Conservation (phyloP, 192 early-diverging fungal genomes). For the Spizellomyces punctatus region DNA sequence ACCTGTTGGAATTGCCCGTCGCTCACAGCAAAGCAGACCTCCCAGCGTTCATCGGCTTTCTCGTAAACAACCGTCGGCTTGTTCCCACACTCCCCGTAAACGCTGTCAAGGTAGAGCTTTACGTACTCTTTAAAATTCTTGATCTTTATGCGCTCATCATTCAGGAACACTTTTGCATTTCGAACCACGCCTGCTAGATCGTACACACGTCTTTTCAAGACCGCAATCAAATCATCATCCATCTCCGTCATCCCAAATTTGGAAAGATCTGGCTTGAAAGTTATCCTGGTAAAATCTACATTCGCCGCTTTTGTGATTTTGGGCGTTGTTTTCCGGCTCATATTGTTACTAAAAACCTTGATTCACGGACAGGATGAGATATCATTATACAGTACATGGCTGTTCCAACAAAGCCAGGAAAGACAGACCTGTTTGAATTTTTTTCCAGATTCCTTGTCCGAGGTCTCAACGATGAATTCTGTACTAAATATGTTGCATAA, state of each 20-base stretch:
- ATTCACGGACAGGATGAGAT: background rate
- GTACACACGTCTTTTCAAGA: slow-evolving; percentile 91
- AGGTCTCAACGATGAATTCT: slow-evolving; percentile 92
- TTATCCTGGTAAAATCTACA: slow-evolving; percentile 87
- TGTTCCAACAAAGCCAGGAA: no score
- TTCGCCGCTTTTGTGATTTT: slow-evolving; percentile 68
- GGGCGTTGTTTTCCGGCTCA: slow-evolving; percentile 79
- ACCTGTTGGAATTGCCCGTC: slow-evolving; percentile 97
- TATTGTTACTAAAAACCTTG: slow-evolving; percentile 81
- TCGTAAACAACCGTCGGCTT: slow-evolving; percentile 67
- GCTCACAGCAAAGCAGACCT: slow-evolving; percentile 84
- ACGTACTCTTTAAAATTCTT: slow-evolving; percentile 91
- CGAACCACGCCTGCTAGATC: slow-evolving; percentile 86
- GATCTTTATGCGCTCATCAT: slow-evolving; percentile 81
- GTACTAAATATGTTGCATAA: slow-evolving; percentile 96
- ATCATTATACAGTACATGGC: background rate
- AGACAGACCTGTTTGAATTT: slow-evolving; percentile 75
- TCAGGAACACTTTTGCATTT: slow-evolving; percentile 83
- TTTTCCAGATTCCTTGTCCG: slow-evolving; percentile 66
- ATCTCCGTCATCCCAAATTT: slow-evolving; percentile 86
- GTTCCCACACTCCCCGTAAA: background rate
- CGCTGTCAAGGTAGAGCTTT: slow-evolving; percentile 64
- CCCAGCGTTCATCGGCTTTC: slow-evolving; percentile 82
- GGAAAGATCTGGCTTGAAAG: slow-evolving; percentile 89
- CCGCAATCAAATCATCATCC: slow-evolving; percentile 80